Conservation (phyloP, 2,329 filamentous ascomycete genomes). For the Shiraia sp. region DNA sequence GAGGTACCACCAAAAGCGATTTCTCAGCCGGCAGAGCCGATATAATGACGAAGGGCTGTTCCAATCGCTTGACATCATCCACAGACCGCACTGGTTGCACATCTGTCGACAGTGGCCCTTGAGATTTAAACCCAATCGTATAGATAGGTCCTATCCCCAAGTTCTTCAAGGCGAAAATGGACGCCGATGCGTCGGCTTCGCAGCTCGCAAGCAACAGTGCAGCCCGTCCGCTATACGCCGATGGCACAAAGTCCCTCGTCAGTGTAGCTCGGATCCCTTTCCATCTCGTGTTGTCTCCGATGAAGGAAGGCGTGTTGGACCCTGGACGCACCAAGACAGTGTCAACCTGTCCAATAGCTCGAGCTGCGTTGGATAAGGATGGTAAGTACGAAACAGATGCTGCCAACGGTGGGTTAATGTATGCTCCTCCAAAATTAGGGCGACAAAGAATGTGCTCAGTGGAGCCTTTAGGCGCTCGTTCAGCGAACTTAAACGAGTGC, state of each 20-base stretch:
- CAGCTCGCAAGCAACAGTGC: conserved; percentile 75
- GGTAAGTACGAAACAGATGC: conserved; percentile 61
- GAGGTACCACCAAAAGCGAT: conserved; percentile 74
- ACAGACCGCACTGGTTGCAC: conserved; percentile 69
- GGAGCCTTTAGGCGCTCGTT: conserved; percentile 67
- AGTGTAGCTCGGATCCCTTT: conserved; percentile 82
- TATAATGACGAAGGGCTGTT: conserved; percentile 80
- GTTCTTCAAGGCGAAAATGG: conserved; percentile 77
- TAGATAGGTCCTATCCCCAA: conserved; percentile 79
- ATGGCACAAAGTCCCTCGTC: conserved; percentile 79
- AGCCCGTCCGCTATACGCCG: conserved; percentile 75
- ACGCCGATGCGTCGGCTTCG: conserved; percentile 75
- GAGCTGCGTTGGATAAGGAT: conserved; percentile 73
- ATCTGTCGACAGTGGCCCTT: conserved; percentile 63
- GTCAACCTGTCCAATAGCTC: conserved; percentile 78
- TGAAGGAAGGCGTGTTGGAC: conserved; percentile 50
- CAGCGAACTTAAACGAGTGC: conserved; percentile 76
- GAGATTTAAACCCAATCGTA: conserved; percentile 76
- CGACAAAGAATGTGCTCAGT: conserved; percentile 75
- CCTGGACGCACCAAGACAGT: conserved; percentile 70
- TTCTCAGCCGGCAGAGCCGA: conserved; percentile 80
- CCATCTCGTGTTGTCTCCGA: conserved; percentile 84
- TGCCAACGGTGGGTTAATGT: conserved; percentile 72
- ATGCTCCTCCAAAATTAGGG: conserved; percentile 78
- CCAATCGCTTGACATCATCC: conserved; percentile 78